Percentiles rank a stretch among this genome's conserved stretches.
phyloP scores from a whole-genome alignment of 2,329 filamentous ascomycete genomes.

The Talaromyces albobiverticillius region DNA sequence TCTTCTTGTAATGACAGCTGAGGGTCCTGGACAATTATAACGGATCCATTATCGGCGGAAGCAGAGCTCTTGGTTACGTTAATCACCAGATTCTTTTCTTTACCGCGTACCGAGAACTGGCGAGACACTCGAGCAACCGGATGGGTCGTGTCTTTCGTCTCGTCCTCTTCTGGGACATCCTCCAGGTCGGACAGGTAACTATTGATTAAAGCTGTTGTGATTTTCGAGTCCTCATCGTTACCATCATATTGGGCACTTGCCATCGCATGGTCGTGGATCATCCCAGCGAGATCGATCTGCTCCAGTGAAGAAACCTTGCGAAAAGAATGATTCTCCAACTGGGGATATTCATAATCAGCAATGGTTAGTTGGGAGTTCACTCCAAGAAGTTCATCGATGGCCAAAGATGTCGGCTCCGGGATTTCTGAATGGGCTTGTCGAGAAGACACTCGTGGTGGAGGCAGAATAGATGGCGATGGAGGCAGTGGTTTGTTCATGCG shows the following conservation, averaged over 20 bases:
- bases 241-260: neutral
- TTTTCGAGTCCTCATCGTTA: slow-evolving; percentile 29
- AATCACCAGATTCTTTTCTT: slow-evolving; percentile 17
- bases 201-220: slow-evolving; percentile 36
- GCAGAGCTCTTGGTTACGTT: slow-evolving; percentile 12
- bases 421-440: slow-evolving; percentile 25
- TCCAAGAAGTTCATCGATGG: slow-evolving; percentile 41
- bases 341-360: slow-evolving; percentile 30
- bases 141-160: slow-evolving; percentile 26
- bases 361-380: slow-evolving; percentile 28
- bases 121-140: slow-evolving; percentile 8
- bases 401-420: slow-evolving; percentile 34
- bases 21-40: slow-evolving; percentile 28
- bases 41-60: slow-evolving; percentile 26
- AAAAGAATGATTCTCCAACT: slow-evolving; percentile 16
- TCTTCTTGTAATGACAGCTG: slow-evolving; percentile 44
- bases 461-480: slow-evolving; percentile 36
- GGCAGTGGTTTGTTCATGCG: slow-evolving; percentile 35
- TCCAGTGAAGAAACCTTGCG: slow-evolving; percentile 15
- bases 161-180: slow-evolving; percentile 46
- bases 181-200: slow-evolving; percentile 39
- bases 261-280: slow-evolving; percentile 25
- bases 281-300: slow-evolving; percentile 21
- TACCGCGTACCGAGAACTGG: slow-evolving; percentile 16
- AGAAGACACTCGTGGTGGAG: slow-evolving; percentile 41